A percentile compares a stretch with the other conserved stretches of the same genome.
Evolutionary conservation across 148 eudicot species (phyloP).

Genomic region (Linanthus parryae): DNA sequence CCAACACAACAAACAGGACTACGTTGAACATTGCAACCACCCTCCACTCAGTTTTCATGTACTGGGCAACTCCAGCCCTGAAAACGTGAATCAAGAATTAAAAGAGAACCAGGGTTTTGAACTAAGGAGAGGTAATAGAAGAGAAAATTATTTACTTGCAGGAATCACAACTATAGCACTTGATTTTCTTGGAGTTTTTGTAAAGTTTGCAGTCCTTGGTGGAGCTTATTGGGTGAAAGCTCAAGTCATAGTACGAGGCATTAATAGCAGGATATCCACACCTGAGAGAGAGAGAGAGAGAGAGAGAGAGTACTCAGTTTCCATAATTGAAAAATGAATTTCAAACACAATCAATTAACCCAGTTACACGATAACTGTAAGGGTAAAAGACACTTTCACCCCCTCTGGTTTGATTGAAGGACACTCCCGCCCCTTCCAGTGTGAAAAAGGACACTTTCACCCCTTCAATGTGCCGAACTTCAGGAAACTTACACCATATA

Average conservation of each 20-base stretch:
- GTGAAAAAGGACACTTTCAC: no score
- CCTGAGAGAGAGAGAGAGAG: slow-evolving; percentile 25
- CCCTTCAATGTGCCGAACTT: no score
- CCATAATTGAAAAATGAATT: no score
- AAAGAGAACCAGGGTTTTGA: not conserved
- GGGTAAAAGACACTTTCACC: no score
- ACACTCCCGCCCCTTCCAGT: no score
- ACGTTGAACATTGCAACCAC: slow-evolving; percentile 88
- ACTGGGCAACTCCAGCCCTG: slow-evolving; percentile 97
- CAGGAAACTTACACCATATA: no score
- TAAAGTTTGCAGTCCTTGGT: slow-evolving; percentile 79
- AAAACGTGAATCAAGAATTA: slow-evolving; percentile 5
- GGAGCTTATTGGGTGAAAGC: slow-evolving; percentile 71
- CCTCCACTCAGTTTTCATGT: slow-evolving; percentile 95
- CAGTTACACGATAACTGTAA: no score
- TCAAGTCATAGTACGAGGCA: slow-evolving; percentile 81
- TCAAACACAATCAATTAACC: no score
- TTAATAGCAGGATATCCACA: slow-evolving; percentile 90
- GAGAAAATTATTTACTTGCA: slow-evolving; percentile 62
- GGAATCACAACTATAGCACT: slow-evolving; percentile 82
- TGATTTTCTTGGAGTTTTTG: slow-evolving; percentile 51
- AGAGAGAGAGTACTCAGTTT: not conserved
- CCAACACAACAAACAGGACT: slow-evolving; percentile 70
- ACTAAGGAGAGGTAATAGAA: not conserved
- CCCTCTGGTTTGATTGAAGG: no score